Evolutionary conservation across 257 asterid species (phyloP), one percentile per base, ranked within the genome.

Genomic region (Jaltomata sinuosa): DNA sequence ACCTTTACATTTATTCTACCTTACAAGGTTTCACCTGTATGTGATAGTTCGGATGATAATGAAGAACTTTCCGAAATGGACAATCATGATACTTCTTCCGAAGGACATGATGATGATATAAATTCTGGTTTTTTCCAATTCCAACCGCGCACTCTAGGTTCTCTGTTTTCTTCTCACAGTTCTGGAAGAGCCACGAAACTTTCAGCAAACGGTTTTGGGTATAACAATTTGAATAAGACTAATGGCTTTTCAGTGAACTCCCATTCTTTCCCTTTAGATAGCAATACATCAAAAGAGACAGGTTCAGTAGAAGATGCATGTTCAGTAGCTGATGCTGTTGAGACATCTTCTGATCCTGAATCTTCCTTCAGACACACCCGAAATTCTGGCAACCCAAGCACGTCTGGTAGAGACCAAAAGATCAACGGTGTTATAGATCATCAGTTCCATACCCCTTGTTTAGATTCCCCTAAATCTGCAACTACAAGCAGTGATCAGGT

Each of bases 1-100:
- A 95, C 94, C 80, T 95, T 95, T 82, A 94, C 97, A 29, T 95
- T 95, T 82, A 85, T 94, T 47, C 86, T 95, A 29, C 97, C 99
- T 71, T 92, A 94, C 89, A 95, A 90, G 84, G 93, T 93, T 50
- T 95, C 98, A 8, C 88, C 89, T 10, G 49, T 68, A 49, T 88
- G 88, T 52, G 97, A 93, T 54, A 86, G 86, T 81, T 93, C 94
- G 0, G 97, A 95, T 82, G 98, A 94, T 84, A 80, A 91, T 5
- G 97, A 94, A 42, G 97, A 93, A 79, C 84, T 94, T 50, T 87
- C 96, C 7, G 98, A 94, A 67, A 80, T 87, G 80, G 89, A 86
- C 52, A 85, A 85, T 80, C 93, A 88, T 57, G 97, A 91, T 77
- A 82, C 82, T 53, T 64, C 83, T 12, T 88, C 85, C 5, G 94